A percentile compares a stretch with the other conserved stretches of the same genome.
Evolutionary conservation across 83 land plant species (phyloP).

Genomic region (Picea abies): DNA sequence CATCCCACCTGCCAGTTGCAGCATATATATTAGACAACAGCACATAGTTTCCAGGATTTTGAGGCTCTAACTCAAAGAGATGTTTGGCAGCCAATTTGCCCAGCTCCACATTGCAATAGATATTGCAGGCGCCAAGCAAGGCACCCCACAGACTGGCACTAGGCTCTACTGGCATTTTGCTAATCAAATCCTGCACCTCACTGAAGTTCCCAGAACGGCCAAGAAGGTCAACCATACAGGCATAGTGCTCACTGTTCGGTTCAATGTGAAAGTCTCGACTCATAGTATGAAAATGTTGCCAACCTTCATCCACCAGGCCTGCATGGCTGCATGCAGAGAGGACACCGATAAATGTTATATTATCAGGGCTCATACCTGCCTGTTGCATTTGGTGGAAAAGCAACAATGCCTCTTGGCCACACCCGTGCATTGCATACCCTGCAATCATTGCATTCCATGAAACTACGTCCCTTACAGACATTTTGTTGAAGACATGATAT

Average conservation of each 20-base stretch:
- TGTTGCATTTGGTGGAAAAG: slow-evolving; percentile 27
- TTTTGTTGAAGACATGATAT: not conserved
- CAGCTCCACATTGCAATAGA: slow-evolving; percentile 27
- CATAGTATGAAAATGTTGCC: slow-evolving; percentile 32
- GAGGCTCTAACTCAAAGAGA: slow-evolving; percentile 37
- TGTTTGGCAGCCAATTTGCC: slow-evolving; percentile 40
- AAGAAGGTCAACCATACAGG: slow-evolving; percentile 44
- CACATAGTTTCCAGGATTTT: slow-evolving; percentile 32
- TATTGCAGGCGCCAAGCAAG: slow-evolving; percentile 43
- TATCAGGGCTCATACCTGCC: slow-evolving; percentile 30
- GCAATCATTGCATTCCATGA: slow-evolving; percentile 19
- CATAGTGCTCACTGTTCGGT: slow-evolving; percentile 41
- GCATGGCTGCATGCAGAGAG: slow-evolving; percentile 44
- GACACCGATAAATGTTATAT: slow-evolving; percentile 40
- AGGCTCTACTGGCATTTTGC: slow-evolving; percentile 23
- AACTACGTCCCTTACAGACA: slow-evolving; percentile 7
- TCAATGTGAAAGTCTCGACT: slow-evolving; percentile 17
- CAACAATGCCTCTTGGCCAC: slow-evolving; percentile 28
- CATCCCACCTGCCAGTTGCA: too few relatives aligned
- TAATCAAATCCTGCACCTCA: slow-evolving; percentile 41
- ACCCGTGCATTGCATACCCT: slow-evolving; percentile 42
- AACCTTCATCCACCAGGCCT: slow-evolving; percentile 45
- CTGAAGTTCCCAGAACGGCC: slow-evolving; percentile 35
- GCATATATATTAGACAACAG: slow-evolving; percentile 34
- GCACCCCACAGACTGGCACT: slow-evolving; percentile 38